Evolutionary conservation across 148 eudicot genomes (phyloP), one percentile per base, ranked within the genome.

Genomic region (Limonium bicolor): DNA sequence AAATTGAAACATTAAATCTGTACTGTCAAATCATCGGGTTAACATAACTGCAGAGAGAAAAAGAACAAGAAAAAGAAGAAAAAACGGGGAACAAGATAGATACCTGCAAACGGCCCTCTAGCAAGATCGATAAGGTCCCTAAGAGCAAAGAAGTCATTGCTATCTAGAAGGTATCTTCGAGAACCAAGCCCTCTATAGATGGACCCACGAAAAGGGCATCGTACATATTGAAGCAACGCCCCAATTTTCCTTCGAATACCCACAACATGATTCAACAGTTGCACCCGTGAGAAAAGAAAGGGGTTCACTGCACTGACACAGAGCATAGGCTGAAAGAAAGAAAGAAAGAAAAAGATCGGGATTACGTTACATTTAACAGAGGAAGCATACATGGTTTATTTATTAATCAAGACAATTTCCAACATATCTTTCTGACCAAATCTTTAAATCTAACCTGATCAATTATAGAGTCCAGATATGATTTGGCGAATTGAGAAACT

Each of bases 301-400:
- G 97, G 95, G 57, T 90, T 90, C 36, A 77, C 84, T 4, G 97
- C 97, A 57, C 79, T 78, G 42, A 90, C 95, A 71, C 97, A 90
- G 22, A 90, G 87, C 97, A 90, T 84, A 48, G 97, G 97, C 97
- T 90, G 97, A 39, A 27, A n/a, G 22, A 12, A 43, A 18, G 30
- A 29, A 29, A 40, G 36, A 28, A 30, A 48, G n/a, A n/a, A n/a
- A n/a, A n/a, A n/a, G n/a, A n/a, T 48, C 39, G 32, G 15, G 32
- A 48, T 31, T 9, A n/a, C n/a, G n/a, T n/a, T n/a, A n/a, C n/a
- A n/a, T n/a, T n/a, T n/a, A n/a, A n/a, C n/a, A n/a, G n/a, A n/a
- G n/a, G n/a, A n/a, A n/a, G n/a, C n/a, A n/a, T n/a, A n/a, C n/a
- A n/a, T n/a, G n/a, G n/a, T n/a, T n/a, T n/a, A n/a, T n/a, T n/a